Evolutionary conservation across 2,329 filamentous ascomycete genomes (phyloP).

Genomic region (Myotisia sp.): DNA sequence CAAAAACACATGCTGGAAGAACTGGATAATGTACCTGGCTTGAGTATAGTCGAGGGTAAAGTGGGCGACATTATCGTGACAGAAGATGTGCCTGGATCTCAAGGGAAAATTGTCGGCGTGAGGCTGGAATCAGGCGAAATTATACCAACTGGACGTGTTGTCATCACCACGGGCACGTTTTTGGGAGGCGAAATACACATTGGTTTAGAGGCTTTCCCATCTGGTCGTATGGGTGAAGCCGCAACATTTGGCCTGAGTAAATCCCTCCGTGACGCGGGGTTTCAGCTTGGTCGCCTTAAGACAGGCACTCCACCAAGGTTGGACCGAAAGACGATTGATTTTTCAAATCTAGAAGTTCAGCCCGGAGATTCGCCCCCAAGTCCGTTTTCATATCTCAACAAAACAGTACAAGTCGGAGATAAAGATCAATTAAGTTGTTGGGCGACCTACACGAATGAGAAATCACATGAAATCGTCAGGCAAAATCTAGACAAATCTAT

Average conservation of each 20-base stretch:
- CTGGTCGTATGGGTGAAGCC: slow-evolving; percentile 84
- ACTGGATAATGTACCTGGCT: slow-evolving; percentile 59
- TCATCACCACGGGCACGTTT: slow-evolving; percentile 95
- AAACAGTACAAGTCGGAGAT: slow-evolving; percentile 52
- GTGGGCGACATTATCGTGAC: slow-evolving; percentile 82
- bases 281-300: slow-evolving; percentile 78
- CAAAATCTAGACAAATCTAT: slow-evolving; percentile 90
- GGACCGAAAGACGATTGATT: slow-evolving; percentile 70
- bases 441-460: slow-evolving; percentile 72
- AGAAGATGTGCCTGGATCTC: slow-evolving; percentile 36
- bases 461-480: slow-evolving; percentile 68
- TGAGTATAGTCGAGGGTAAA: slow-evolving; percentile 70
- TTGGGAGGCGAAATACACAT: slow-evolving; percentile 94
- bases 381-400: slow-evolving; percentile 85
- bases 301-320: slow-evolving; percentile 88
- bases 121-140: slow-evolving; percentile 76
- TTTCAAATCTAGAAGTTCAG: slow-evolving; percentile 55
- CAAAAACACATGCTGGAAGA: slow-evolving; percentile 83
- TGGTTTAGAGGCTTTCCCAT: slow-evolving; percentile 67
- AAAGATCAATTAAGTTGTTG: slow-evolving; percentile 73
- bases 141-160: slow-evolving; percentile 62
- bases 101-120: slow-evolving; percentile 69
- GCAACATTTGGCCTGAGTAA: slow-evolving; percentile 87
- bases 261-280: slow-evolving; percentile 74
- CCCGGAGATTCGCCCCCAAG: slow-evolving; percentile 69